A percentile compares a stretch with the other conserved stretches of the same genome.
Conservation (phyloP, 2,329 filamentous ascomycete species). For the Aspergillus oerlinghausenensis region DNA sequence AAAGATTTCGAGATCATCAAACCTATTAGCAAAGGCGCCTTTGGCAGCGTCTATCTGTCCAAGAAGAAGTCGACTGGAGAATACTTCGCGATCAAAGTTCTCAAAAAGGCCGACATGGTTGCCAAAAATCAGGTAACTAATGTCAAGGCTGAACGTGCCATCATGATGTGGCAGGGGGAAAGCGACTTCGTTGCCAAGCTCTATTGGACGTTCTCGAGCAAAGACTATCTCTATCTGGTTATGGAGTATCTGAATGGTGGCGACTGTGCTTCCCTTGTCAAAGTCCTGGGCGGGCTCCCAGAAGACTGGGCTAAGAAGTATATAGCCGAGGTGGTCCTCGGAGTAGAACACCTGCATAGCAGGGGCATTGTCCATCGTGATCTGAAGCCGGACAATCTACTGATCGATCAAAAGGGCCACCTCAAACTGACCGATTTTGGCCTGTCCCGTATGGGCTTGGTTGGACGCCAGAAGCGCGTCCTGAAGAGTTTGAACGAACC, state of each 20-base stretch:
- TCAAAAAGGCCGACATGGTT: slow-evolving; percentile 99
- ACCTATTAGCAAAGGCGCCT: slow-evolving; percentile 97
- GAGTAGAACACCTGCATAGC: slow-evolving; percentile 91
- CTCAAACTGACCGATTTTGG: slow-evolving; percentile 97
- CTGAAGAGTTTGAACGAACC: slow-evolving; percentile 72
- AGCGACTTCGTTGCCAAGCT: slow-evolving; percentile 98
- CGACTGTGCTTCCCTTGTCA: slow-evolving; percentile 94
- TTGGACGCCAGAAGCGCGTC: slow-evolving; percentile 92
- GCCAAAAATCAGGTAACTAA: slow-evolving; percentile 99
- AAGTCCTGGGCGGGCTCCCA: slow-evolving; percentile 81
- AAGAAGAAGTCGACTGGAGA: slow-evolving; percentile 99
- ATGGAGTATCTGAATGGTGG: slow-evolving; percentile 99
- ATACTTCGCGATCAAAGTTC: slow-evolving; percentile 96
- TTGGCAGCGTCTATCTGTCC: slow-evolving; percentile 93
- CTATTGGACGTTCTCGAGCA: slow-evolving; percentile 99
- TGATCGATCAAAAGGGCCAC: slow-evolving; percentile 96
- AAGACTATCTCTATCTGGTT: slow-evolving; percentile 95
- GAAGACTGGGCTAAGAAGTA: slow-evolving; percentile 99
- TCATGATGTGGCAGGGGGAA: slow-evolving; percentile 99
- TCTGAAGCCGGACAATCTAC: slow-evolving; percentile 91
- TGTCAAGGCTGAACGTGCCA: slow-evolving; percentile 95
- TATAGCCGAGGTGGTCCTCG: slow-evolving; percentile 90
- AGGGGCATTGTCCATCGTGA: slow-evolving; percentile 95
- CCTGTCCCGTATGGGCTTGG: slow-evolving; percentile 91
- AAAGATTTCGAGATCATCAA: slow-evolving; percentile 99